Base-by-base conservation (phyloP, 495 filamentous ascomycete genomes). In the Neurospora tetrasperma region DNA sequence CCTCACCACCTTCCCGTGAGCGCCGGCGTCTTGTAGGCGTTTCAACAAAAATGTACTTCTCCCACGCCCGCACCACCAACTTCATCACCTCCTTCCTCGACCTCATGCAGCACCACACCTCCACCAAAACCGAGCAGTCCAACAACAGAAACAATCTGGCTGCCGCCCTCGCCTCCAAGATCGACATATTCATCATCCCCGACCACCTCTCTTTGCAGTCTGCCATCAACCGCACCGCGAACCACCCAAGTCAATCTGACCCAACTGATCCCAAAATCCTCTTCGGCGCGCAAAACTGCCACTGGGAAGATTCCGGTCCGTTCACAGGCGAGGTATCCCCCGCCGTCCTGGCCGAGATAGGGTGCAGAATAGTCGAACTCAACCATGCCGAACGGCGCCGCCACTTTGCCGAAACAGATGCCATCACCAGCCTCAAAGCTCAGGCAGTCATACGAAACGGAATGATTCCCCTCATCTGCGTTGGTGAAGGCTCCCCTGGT, bases 1-100 rank as follows among this genome's bases (percentile, higher is more conserved):
- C 80, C 66, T 77, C 39, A 66, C 74, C 12, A 68, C 82, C n/a
- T 81, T 84, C 59, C 83, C 86, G 16, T 83, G 20, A 2, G 0
- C 87, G 86, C n/a, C 84, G 88, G 73, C 91, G 88, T 72, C 85
- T 94, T 70, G 86, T 96, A 70, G 91, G 92, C 78, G 89, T 94
- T 79, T 92, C 89, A 71, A 87, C 92, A 31, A 95, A 96, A 79
- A 92, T 94, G 89, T 95, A 95, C 85, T 94, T 94, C 81, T 87
- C 88, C 81, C 86, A 89, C 27, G 80, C 86, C 23, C 83, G 83
- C 71, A 94, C 93, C 16, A 82, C 84, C 71, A 75, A 82, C 66
- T 96, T 93, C 83, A 82, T 91, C 73, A 78, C 82, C 59, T 81
- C 83, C 71, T 82, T 94, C 46, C 83, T 90, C 27, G 76, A 84